Percentiles rank a stretch among this genome's conserved stretches.
phyloP scores from a whole-genome alignment of 176 grass and related monocot species.

The Triticum monococcum region DNA sequence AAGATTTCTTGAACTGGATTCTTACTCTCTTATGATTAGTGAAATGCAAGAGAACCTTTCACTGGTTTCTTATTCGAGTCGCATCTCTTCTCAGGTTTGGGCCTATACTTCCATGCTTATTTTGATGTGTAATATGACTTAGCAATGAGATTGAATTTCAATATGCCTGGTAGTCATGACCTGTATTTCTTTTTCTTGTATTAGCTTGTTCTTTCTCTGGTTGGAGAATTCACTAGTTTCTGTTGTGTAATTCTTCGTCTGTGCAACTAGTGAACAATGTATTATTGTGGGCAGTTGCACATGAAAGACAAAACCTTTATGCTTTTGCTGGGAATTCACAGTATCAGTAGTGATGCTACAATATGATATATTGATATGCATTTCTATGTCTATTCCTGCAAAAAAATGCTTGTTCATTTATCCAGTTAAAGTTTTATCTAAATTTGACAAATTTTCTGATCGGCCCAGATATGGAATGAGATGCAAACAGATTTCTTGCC shows the following conservation, averaged over 20 bases:
- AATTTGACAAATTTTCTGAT: constrained; percentile 28
- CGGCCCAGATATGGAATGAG: constrained; percentile 84
- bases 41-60: constrained; percentile 99
- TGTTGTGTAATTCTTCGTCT: constrained; percentile 5
- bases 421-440: constrained; percentile 13
- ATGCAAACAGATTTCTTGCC: constrained; percentile 98
- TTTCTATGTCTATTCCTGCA: constrained; percentile 30
- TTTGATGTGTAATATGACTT: constrained; percentile 5
- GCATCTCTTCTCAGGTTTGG: constrained; percentile 88
- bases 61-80: constrained; percentile 95
- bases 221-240: background rate
- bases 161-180: constrained; percentile 17
- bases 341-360: background rate
- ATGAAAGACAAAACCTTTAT: constrained; percentile 5
- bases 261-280: constrained; percentile 16
- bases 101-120: constrained; percentile 17
- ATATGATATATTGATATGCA: background rate
- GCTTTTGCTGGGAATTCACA: constrained; percentile 7
- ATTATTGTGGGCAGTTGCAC: constrained; percentile 13
- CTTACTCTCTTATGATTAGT: constrained; percentile 85
- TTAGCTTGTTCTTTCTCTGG: constrained; percentile 19
- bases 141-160: background rate
- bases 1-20: constrained; percentile 89
- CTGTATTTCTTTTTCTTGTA: background rate
- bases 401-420: background rate